Conservation (phyloP, 2,329 filamentous ascomycete species). For the Talaromyces amestolkiae region DNA sequence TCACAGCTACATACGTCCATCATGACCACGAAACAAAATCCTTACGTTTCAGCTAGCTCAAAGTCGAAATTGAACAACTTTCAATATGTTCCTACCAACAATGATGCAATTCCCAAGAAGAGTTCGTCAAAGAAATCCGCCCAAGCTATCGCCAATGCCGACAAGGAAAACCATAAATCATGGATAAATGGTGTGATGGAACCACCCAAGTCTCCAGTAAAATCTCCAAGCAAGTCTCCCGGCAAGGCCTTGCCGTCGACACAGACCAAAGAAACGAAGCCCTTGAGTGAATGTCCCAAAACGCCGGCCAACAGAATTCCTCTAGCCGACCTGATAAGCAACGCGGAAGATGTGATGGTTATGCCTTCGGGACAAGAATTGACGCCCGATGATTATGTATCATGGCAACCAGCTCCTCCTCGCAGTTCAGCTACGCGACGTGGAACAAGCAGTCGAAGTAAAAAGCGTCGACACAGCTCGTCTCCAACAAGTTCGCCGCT, state of each 20-base stretch:
- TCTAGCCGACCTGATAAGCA: constrained; percentile 60
- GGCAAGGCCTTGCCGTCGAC: constrained; percentile 23
- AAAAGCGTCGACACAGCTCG: constrained; percentile 71
- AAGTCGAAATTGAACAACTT: constrained; percentile 57
- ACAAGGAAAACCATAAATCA: constrained; percentile 47
- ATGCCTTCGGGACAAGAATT: constrained; percentile 47
- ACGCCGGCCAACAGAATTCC: constrained; percentile 60
- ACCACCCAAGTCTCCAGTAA: constrained; percentile 24
- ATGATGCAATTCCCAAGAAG: constrained; percentile 19
- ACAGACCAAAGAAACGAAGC: constrained; percentile 28
- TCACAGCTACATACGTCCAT: constrained; percentile 18
- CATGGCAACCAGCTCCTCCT: constrained; percentile 55
- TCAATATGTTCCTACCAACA: constrained; percentile 46
- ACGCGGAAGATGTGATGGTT: constrained; percentile 56
- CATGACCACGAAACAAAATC: constrained; percentile 28
- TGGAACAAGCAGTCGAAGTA: constrained; percentile 49
- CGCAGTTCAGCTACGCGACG: constrained; percentile 42
- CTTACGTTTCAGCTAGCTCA: constrained; percentile 51
- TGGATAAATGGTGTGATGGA: constrained; percentile 37
- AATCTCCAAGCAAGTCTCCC: constrained; percentile 24
- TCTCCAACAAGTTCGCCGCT: constrained; percentile 69
- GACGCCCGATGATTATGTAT: constrained; percentile 61
- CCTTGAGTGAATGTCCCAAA: constrained; percentile 48
- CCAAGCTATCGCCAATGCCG: constrained; percentile 31
- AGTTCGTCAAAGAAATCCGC: constrained; percentile 24